Evolutionary conservation across 177 flowering plant species (phyloP).

Genomic region (Vitis hybrid): DNA sequence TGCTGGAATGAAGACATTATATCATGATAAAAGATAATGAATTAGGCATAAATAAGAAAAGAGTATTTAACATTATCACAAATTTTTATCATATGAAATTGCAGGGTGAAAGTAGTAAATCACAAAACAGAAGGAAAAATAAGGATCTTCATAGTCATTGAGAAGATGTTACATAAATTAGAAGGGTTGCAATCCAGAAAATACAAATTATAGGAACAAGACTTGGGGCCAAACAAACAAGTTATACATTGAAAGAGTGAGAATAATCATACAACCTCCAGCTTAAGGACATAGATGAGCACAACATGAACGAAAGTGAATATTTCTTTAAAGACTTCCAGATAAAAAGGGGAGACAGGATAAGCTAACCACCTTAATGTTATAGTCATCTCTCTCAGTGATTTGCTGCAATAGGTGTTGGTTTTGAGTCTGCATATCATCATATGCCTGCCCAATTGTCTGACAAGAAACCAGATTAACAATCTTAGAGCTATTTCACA

Average conservation of each 20-base stretch:
- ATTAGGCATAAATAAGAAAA: too few species aligned
- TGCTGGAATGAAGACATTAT: too few species aligned
- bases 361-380: slow-evolving; percentile 68
- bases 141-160: too few species aligned
- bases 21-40: too few species aligned
- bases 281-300: too few species aligned
- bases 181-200: slow-evolving; percentile 1
- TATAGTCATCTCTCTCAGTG: slow-evolving; percentile 96
- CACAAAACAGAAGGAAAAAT: too few species aligned
- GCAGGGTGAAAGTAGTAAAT: not conserved
- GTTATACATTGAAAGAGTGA: too few species aligned
- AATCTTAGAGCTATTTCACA: not conserved
- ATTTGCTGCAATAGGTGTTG: slow-evolving; percentile 89
- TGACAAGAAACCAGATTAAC: slow-evolving; percentile 33
- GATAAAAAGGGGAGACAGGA: not conserved
- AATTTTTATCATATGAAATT: too few species aligned
- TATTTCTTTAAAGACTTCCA: not conserved
- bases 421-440: slow-evolving; percentile 93
- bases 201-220: not conserved
- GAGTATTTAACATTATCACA: too few species aligned
- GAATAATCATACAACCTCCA: too few species aligned
- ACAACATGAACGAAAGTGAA: too few species aligned
- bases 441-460: slow-evolving; percentile 98
- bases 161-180: not conserved
- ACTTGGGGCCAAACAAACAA: too few species aligned